Base-by-base conservation (phyloP, 1,284 basidiomycete genomes). In the Marasmius tenuissimus region DNA sequence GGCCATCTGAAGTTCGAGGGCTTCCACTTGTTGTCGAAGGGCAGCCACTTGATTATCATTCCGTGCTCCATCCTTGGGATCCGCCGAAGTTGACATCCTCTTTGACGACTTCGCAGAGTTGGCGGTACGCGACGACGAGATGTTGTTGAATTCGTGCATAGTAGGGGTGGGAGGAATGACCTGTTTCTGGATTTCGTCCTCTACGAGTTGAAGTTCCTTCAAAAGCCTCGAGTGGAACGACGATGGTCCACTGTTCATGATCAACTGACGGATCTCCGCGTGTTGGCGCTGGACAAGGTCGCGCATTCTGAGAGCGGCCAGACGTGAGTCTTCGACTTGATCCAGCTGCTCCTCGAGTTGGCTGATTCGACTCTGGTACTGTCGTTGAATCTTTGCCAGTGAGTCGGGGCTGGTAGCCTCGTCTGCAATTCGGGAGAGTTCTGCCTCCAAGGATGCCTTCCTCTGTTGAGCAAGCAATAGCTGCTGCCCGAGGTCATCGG, bases 281-380 rank as follows among this genome's bases (percentile, higher is more conserved):
- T 91, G 88, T 61, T 91, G 89, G 22, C 81, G 82, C 65, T 87
- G 85, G 27, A 91, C 82, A 55, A 82, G 85, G 49, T 85, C 84
- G 66, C 82, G 85, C 69, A 91, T 87, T 61, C 78, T 81, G 5
- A 81, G 72, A 4, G 84, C 82, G 20, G 82, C 83, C 1, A 76
- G 71, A 61, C 81, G 79, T 0, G 84, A 80, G 27, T 77, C 74
- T 61, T 86, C 81, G 4, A 81, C 76, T 47, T 87, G 85, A 58
- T 83, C 80, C 10, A 92, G 76, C 65, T 89, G 84, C 22, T 78
- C 76, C 69, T 93, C 88, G 1, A 94, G 78, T 60, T 87, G 81
- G 9, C 81, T 72, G 56, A 93, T 89, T 37, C 84, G 83, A 16
- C 78, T 68, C 66, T 91, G 88, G 70, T 89, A 91, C 66, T 91